Evolutionary conservation across 352 stramenopile genomes (phyloP), one percentile per base, ranked within the genome.

Genomic region (Pythium dissotocum): DNA sequence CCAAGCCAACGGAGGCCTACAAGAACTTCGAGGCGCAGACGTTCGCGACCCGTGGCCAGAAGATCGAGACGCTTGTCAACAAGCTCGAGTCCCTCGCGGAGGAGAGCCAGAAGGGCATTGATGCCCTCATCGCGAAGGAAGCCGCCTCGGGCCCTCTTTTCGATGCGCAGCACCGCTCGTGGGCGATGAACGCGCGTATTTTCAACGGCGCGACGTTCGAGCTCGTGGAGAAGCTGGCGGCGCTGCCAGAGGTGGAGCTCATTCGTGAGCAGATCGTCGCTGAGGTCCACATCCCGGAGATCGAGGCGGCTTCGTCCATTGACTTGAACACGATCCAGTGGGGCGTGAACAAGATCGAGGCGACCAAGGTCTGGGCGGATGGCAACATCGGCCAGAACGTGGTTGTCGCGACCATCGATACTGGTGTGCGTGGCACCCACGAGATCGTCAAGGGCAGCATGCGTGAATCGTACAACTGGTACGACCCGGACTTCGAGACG

Each of bases 401-500:
- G 52, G 52, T 65, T 7, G 54, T 77, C n/a, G 67, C 46, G 10
- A 74, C 56, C 32, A 77, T 77, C 49, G 71, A 77, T 53, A 72
- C 71, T 10, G 71, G 71, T 33, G 71, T 72, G 48, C 71, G 71
- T 13, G 67, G 60, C 52, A 65, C 71, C 13, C 71, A 77, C 55
- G 49, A 69, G 28, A 18, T 52, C 8, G n/a, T 77, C 32, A 49
- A 38, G 48, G 2, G 16, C 26, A 62, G 42, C 38, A 72, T 65
- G 35, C 38, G 51, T 44, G 21, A 16, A 2, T 26, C 33, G 10
- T 62, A 68, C 62, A 48, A 48, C 62, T 68, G 72, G 72, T 73
- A 62, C 59, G 70, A 78, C 61, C 68, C 72, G 18, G 63, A 74
- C 51, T 49, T 70, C 38, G 10, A 65, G 30, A 64, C 30, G 9